phyloP scores from a whole-genome alignment of 345 rosid genomes.

The Diplotaxis tenuifolia region DNA sequence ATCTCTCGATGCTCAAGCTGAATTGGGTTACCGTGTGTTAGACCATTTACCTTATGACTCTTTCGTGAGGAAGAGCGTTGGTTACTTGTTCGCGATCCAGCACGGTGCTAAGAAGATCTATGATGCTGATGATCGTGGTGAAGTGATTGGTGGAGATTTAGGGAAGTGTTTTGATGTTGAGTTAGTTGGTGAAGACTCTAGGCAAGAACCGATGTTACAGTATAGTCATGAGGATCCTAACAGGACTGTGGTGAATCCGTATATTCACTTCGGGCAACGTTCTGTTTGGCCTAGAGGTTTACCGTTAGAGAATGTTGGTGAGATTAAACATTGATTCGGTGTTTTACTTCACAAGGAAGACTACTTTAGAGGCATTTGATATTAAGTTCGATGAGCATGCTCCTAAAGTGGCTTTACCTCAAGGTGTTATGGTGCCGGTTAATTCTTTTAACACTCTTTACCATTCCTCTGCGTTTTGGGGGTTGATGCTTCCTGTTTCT shows the following conservation, averaged over 20 bases:
- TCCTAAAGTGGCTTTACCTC: conserved; percentile 93
- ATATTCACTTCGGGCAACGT: conserved; percentile 92
- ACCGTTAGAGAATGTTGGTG: conserved; percentile 93
- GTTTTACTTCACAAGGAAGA: conserved; percentile 86
- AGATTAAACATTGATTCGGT: conserved; percentile 91
- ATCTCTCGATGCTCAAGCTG: conserved; percentile 85
- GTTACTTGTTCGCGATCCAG: conserved; percentile 93
- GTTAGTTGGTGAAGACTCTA: conserved; percentile 73
- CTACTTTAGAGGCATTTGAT: conserved; percentile 82
- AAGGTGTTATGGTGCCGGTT: conserved; percentile 89
- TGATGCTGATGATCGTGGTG: conserved; percentile 91
- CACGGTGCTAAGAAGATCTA: conserved; percentile 95
- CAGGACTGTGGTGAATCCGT: conserved; percentile 84
- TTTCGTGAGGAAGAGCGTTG: conserved; percentile 77
- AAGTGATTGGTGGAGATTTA: conserved; percentile 79
- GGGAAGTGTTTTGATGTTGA: conserved; percentile 93
- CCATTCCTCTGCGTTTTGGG: conserved; percentile 98
- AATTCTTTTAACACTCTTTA: conserved; percentile 90
- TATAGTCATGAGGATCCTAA: conserved; percentile 81
- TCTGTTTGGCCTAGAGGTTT: conserved; percentile 99
- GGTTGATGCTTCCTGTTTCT: conserved; percentile 95
- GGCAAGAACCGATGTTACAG: conserved; percentile 79
- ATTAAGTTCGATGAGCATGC: conserved; percentile 82
- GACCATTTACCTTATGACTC: conserved; percentile 89
- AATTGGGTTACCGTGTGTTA: conserved; percentile 63